These are phyloP conservation scores for Magnaporthales sp. DNA, from an alignment of 2,329 filamentous ascomycete genomes.

Conservation along the genomic window DNA sequence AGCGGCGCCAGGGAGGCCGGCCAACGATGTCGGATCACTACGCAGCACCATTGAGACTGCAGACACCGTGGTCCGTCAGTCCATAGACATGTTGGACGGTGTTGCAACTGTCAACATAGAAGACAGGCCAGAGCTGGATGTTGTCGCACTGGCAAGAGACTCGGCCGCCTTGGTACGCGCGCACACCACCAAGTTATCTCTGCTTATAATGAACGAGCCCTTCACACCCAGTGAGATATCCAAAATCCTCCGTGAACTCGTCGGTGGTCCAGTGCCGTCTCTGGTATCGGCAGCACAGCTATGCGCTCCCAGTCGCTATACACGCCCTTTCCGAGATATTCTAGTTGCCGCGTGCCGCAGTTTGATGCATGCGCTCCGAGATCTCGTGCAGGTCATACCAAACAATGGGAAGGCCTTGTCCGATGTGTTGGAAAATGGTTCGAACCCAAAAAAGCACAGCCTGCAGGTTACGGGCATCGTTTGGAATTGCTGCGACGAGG, in stretches of 20 bases:
- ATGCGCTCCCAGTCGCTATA: constrained; percentile 54
- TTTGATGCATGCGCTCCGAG: constrained; percentile 53
- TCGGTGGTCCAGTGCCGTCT: constrained; percentile 63
- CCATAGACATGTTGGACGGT: background rate
- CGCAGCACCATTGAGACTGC: background rate
- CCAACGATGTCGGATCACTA: background rate
- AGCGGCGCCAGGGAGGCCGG: background rate
- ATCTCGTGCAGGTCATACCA: constrained; percentile 52
- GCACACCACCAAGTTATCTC: constrained; percentile 78
- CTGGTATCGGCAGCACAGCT: constrained; percentile 63
- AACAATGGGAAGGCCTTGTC: constrained; percentile 45
- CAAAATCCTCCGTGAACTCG: constrained; percentile 64
- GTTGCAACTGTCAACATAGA: constrained; percentile 5
- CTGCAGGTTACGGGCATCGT: constrained; percentile 61
- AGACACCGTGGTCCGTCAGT: background rate
- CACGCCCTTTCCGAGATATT: constrained; percentile 54
- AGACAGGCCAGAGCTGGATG: constrained; percentile 29
- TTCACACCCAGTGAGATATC: constrained; percentile 72
- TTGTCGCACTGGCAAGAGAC: constrained; percentile 62
- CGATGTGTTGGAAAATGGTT: constrained; percentile 36
- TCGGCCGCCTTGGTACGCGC: constrained; percentile 67
- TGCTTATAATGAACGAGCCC: constrained; percentile 78
- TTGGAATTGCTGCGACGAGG: constrained; percentile 74
- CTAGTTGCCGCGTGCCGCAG: constrained; percentile 49
- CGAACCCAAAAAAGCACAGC: constrained; percentile 41